Evolutionary conservation across 257 asterid species (phyloP).

Genomic region (Solanum tarijense): DNA sequence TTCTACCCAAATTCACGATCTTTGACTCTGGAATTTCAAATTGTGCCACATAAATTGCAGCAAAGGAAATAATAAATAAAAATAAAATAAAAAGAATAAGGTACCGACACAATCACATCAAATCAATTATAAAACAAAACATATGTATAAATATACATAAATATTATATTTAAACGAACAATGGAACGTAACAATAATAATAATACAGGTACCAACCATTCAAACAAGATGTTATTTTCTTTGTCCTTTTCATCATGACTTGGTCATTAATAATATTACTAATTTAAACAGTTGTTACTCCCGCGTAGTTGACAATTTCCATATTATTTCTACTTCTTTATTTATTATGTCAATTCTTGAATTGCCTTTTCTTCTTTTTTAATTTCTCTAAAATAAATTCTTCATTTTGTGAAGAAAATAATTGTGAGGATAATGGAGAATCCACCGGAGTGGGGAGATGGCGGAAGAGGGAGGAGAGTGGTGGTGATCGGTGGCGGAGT

Average conservation of each 20-base stretch:
- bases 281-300: not conserved
- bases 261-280: not conserved
- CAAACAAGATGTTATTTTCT: not conserved
- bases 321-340: too few relatives aligned
- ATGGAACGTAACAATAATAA: too few relatives aligned
- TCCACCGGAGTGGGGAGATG: slow-evolving; percentile 33
- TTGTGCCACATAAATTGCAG: too few relatives aligned
- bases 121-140: too few relatives aligned
- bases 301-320: not conserved
- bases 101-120: fast-evolving
- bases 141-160: too few relatives aligned
- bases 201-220: too few relatives aligned
- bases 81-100: fast-evolving
- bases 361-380: too few relatives aligned
- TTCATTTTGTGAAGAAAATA: not conserved
- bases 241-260: not conserved
- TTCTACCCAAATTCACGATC: too few relatives aligned
- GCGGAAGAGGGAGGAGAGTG: slow-evolving; percentile 72
- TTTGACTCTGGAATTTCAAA: too few relatives aligned
- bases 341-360: not conserved
- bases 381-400: too few relatives aligned
- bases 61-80: too few relatives aligned
- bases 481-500: slow-evolving; percentile 91
- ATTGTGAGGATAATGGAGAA: slow-evolving; percentile 12
- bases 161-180: too few relatives aligned